phyloP scores from a whole-genome alignment of 345 rosid genomes.

The Arabidopsis arenosa region DNA sequence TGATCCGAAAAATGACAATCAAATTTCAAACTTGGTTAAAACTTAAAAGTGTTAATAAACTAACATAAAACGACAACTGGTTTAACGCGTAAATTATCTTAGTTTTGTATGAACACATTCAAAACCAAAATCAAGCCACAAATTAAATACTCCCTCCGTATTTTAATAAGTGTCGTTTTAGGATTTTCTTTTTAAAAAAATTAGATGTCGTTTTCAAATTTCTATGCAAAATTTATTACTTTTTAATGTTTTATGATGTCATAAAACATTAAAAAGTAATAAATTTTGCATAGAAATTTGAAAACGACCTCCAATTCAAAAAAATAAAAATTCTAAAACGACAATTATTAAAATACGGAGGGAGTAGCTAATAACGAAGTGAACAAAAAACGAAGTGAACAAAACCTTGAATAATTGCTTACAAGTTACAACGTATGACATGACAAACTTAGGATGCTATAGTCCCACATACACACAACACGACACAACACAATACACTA shows the following conservation, averaged over 20 bases:
- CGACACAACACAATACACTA: conserved; percentile 41
- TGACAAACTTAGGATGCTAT: conserved; percentile 21
- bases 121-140: conserved; percentile 29
- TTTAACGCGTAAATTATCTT: not conserved
- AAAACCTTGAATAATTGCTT: conserved; percentile 22
- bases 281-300: no score
- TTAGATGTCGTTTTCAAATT: no score
- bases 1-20: not conserved
- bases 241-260: no score
- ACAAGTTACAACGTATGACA: conserved; percentile 35
- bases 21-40: not conserved
- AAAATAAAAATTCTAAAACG: no score
- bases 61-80: no score
- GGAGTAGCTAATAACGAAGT: conserved; percentile 10
- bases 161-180: no score
- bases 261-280: no score
- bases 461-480: conserved; percentile 41
- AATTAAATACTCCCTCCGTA: conserved; percentile 11
- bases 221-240: no score
- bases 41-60: no score
- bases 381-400: conserved; percentile 13
- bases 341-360: no score
- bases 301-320: no score
- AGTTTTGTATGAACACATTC: conserved; percentile 12
- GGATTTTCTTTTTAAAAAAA: no score